Evolutionary conservation across 805 yeast species (phyloP).

Genomic region (Saccharomycodes ludwigii): DNA sequence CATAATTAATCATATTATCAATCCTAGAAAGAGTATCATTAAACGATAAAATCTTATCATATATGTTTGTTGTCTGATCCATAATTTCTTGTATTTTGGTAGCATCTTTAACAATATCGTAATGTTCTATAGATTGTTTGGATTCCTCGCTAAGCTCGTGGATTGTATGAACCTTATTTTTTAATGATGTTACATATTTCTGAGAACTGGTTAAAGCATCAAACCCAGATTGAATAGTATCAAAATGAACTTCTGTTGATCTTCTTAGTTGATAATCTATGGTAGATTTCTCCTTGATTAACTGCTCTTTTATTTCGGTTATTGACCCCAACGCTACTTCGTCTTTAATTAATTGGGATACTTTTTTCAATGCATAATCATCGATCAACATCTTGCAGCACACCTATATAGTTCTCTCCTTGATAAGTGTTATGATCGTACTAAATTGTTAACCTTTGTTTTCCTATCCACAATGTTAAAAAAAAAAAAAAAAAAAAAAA

Average conservation of each 20-base stretch:
- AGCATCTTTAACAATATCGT: conserved; percentile 55
- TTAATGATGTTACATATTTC: conserved; percentile 38
- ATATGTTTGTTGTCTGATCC: conserved; percentile 52
- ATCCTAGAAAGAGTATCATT: conserved; percentile 37
- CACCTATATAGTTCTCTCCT: too few relatives aligned
- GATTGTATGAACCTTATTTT: conserved; percentile 32
- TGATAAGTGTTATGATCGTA: too few relatives aligned
- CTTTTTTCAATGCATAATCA: conserved; percentile 16
- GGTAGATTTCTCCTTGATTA: conserved; percentile 57
- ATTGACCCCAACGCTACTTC: conserved; percentile 45
- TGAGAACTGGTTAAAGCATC: conserved; percentile 27
- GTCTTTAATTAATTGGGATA: conserved; percentile 24
- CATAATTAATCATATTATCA: conserved; percentile 27
- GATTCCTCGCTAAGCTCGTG: conserved; percentile 42
- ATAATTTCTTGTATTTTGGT: conserved; percentile 62
- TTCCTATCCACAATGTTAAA: too few relatives aligned
- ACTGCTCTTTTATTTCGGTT: conserved; percentile 37
- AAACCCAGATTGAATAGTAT: conserved; percentile 35
- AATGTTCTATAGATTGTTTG: conserved; percentile 47
- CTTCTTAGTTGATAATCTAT: conserved; percentile 64
- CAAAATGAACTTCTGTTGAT: conserved; percentile 55
- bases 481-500: too few relatives aligned
- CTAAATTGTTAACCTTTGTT: too few relatives aligned
- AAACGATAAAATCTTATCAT: conserved; percentile 48
- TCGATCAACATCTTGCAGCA: conserved; percentile 4